phyloP scores from a whole-genome alignment of 345 rosid genomes.

The Durio zibethinus region DNA sequence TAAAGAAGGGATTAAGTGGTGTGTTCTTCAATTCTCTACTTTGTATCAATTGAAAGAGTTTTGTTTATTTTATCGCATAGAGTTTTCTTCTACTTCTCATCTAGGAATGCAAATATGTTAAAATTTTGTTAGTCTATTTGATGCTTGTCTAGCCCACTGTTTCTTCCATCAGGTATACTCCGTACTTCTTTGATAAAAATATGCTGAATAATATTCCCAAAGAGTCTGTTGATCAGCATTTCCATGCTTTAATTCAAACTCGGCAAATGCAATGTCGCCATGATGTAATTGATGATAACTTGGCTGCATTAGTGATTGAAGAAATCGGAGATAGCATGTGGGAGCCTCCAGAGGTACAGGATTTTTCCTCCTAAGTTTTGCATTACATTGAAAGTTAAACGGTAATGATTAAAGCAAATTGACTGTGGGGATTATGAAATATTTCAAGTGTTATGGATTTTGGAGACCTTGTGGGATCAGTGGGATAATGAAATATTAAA shows the following conservation, averaged over 20 bases:
- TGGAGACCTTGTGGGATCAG: background rate
- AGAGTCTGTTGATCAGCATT: conserved; percentile 94
- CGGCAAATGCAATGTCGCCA: conserved; percentile 81
- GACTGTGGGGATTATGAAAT: conserved; percentile 8
- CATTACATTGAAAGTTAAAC: background rate
- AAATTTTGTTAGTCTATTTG: background rate
- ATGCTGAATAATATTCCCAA: conserved; percentile 93
- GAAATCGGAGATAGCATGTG: conserved; percentile 79
- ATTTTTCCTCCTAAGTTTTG: background rate
- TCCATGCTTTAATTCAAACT: conserved; percentile 75
- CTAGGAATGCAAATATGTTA: background rate
- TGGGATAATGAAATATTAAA: background rate
- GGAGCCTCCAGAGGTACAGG: conserved; percentile 90
- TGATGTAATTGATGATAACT: conserved; percentile 77
- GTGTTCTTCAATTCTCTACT: conserved; percentile 19
- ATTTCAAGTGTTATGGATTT: background rate
- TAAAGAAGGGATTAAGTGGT: conserved; percentile 88
- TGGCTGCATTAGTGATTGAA: conserved; percentile 76
- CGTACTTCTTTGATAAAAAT: conserved; percentile 89
- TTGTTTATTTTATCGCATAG: background rate
- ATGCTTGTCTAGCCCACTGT: conserved; percentile 15
- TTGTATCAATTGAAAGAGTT: background rate
- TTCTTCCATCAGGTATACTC: conserved; percentile 73
- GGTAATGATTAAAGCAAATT: conserved; percentile 2
- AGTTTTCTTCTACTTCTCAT: background rate